Conservation (phyloP, 805 yeast genomes). For the Saturnispora quitensis region DNA sequence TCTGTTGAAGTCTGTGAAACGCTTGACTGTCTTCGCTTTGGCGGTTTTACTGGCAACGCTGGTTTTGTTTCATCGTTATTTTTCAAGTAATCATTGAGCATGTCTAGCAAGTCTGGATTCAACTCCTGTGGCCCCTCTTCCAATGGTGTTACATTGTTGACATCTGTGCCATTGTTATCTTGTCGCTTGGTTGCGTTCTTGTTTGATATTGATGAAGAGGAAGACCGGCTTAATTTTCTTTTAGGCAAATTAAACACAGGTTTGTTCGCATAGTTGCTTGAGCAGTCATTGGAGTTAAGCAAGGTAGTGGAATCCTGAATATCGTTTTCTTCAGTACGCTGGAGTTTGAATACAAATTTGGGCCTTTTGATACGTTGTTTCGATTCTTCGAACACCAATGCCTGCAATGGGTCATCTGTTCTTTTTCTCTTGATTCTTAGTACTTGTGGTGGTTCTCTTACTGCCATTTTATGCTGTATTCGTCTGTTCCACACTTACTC, state of each 20-base stretch:
- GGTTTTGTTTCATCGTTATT: conserved; percentile 23
- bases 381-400: conserved; percentile 43
- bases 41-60: conserved; percentile 16
- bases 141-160: background rate
- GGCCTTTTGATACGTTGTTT: conserved; percentile 16
- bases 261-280: conserved; percentile 4
- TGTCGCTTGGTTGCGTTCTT: background rate
- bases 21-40: conserved; percentile 24
- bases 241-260: conserved; percentile 20
- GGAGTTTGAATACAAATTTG: conserved; percentile 36
- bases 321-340: conserved; percentile 35
- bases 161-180: background rate
- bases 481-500: background rate
- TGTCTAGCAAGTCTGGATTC: conserved; percentile 61
- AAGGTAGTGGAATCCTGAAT: conserved; percentile 16
- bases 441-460: conserved; percentile 40
- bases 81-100: conserved; percentile 56
- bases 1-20: conserved; percentile 14
- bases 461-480: conserved; percentile 1
- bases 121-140: conserved; percentile 21
- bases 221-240: background rate
- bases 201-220: background rate
- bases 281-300: conserved; percentile 12
- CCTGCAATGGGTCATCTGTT: conserved; percentile 81
- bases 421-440: conserved; percentile 82